phyloP scores from a whole-genome alignment of 768 basidiomycete genomes.

The Mycena latifolia region DNA sequence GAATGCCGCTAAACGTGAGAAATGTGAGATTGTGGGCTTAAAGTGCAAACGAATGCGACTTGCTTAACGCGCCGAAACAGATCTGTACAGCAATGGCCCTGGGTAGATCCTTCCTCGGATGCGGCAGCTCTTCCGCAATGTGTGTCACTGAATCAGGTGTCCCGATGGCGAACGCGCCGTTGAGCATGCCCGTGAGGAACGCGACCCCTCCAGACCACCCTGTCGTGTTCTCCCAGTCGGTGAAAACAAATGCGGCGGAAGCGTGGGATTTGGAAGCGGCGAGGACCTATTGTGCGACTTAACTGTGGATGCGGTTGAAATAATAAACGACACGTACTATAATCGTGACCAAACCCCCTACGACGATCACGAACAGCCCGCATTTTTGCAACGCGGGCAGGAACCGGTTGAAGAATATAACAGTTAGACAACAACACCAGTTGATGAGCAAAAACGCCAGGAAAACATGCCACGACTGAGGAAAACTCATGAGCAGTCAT shows the following conservation, averaged over 20 bases:
- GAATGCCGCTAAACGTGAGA: constrained; percentile 22
- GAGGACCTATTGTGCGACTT: constrained; percentile 22
- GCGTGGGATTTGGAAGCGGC: constrained; percentile 31
- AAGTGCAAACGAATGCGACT: background rate
- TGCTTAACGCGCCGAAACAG: constrained; percentile 27
- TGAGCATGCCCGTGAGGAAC: constrained; percentile 35
- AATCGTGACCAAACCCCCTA: constrained; percentile 31
- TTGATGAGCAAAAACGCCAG: constrained; percentile 30
- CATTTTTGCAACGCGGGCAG: constrained; percentile 30
- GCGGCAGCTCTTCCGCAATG: constrained; percentile 35
- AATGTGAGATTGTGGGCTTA: background rate
- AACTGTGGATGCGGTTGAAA: background rate
- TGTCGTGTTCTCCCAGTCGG: constrained; percentile 31
- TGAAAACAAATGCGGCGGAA: constrained; percentile 31
- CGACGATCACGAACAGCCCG: constrained; percentile 29
- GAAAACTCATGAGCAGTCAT: constrained; percentile 18
- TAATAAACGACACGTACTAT: constrained; percentile 12
- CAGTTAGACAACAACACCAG: constrained; percentile 26
- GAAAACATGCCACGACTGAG: constrained; percentile 32
- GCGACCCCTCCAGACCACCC: constrained; percentile 35
- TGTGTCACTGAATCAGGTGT: constrained; percentile 35
- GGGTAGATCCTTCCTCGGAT: constrained; percentile 32
- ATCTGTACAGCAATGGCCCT: constrained; percentile 32
- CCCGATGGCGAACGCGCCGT: constrained; percentile 34
- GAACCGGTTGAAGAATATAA: constrained; percentile 31